Evolutionary conservation across 2,329 filamentous ascomycete species (phyloP).

Genomic region (Fusarium ambrosium): DNA sequence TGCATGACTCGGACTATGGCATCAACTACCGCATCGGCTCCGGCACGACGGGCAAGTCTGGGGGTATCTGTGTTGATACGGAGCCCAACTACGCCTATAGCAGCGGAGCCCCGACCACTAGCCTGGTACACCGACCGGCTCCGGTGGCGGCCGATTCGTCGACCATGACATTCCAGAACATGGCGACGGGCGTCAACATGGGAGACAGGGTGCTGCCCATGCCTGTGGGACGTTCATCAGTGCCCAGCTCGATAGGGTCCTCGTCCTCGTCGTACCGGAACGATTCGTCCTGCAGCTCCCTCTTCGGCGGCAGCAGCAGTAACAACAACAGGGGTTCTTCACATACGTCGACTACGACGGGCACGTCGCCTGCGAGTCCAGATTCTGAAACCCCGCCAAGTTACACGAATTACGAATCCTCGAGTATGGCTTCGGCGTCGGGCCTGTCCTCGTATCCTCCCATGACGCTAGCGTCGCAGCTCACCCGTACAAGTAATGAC

Average conservation of each 20-base stretch:
- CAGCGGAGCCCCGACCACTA: slow-evolving; percentile 24
- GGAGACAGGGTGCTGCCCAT: slow-evolving; percentile 40
- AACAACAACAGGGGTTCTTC: slow-evolving; percentile 2
- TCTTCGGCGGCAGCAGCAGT: slow-evolving; percentile 35
- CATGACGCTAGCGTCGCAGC: slow-evolving; percentile 34
- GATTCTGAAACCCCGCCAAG: slow-evolving; percentile 37
- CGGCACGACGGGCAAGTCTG: slow-evolving; percentile 35
- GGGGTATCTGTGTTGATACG: slow-evolving; percentile 45
- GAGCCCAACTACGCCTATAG: slow-evolving; percentile 47
- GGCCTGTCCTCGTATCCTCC: slow-evolving; percentile 34
- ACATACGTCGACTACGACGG: slow-evolving; percentile 33
- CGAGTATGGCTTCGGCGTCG: slow-evolving; percentile 25
- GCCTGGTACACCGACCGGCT: slow-evolving; percentile 33
- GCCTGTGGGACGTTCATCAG: slow-evolving; percentile 29
- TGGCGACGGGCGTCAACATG: slow-evolving; percentile 29
- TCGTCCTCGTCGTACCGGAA: slow-evolving; percentile 46
- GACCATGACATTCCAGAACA: slow-evolving; percentile 39
- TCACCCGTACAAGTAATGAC: slow-evolving; percentile 32
- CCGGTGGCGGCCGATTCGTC: slow-evolving; percentile 28
- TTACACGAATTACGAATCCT: slow-evolving; percentile 45
- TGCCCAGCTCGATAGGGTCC: slow-evolving; percentile 35
- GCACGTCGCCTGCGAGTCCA: slow-evolving; percentile 39
- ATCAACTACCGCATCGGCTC: slow-evolving; percentile 47
- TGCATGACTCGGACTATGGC: slow-evolving; percentile 44
- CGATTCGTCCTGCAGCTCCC: slow-evolving; percentile 42